Evolutionary conservation across 139 green algal species (phyloP).

Genomic region (Picochlorum sp.): DNA sequence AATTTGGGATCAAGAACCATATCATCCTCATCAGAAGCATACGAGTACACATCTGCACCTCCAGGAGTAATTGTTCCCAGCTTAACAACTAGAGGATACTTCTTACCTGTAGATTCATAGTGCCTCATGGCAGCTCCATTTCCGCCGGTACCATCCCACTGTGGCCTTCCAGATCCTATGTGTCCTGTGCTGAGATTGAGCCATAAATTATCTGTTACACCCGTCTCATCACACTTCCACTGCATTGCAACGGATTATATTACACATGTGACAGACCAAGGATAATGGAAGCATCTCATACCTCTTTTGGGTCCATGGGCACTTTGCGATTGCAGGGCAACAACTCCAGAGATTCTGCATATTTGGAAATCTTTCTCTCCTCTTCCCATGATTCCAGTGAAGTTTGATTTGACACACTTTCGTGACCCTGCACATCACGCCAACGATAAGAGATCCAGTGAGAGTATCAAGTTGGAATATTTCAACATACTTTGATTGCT

Average conservation of each 20-base stretch:
- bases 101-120: slow-evolving; percentile 73
- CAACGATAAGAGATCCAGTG: too few species aligned
- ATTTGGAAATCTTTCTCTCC: slow-evolving; percentile 71
- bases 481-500: too few species aligned
- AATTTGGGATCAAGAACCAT: slow-evolving; percentile 89
- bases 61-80: slow-evolving; percentile 93
- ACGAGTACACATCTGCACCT: slow-evolving; percentile 85
- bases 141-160: slow-evolving; percentile 80
- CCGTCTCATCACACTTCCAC: slow-evolving; percentile 89
- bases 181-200: slow-evolving; percentile 92
- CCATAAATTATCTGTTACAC: slow-evolving; percentile 92
- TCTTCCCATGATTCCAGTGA: slow-evolving; percentile 67
- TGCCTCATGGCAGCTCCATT: slow-evolving; percentile 86
- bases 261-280: neutral
- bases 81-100: slow-evolving; percentile 90
- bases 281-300: slow-evolving; percentile 1
- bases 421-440: slow-evolving; percentile 51
- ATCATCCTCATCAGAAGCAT: slow-evolving; percentile 87
- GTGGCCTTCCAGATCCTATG: slow-evolving; percentile 85
- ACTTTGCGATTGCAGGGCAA: slow-evolving; percentile 64
- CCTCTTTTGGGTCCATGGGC: slow-evolving; percentile 49
- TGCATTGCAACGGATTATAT: slow-evolving; percentile 15
- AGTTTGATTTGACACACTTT: slow-evolving; percentile 46
- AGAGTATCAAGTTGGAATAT: too few species aligned
- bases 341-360: slow-evolving; percentile 73